Base-by-base conservation (phyloP, 257 asterid genomes). In the Gynochthodes officinalis region DNA sequence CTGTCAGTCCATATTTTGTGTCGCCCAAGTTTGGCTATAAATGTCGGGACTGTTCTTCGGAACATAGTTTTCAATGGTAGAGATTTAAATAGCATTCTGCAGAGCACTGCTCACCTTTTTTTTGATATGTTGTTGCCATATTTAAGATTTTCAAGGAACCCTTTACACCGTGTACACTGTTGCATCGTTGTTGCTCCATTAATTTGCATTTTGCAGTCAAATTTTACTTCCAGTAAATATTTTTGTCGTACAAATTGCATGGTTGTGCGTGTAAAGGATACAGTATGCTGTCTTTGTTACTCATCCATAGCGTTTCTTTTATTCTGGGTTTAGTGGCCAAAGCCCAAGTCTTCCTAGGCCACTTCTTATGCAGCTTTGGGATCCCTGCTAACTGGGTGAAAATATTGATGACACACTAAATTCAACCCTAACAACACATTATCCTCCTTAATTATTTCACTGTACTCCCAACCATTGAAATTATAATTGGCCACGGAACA, bases 231-330 rank as follows among this genome's bases (percentile, higher is more conserved):
- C 19, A 19, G 72, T 18, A 7, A 48, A 19, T 19, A 10, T 8
- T 35, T 49, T n/a, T 12, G 48, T 21, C 62, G 72, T 68, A 68
- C 72, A 35, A n/a, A 68, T 69, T 52, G 63, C 73, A 25, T 52
- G 73, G 50, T 69, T 69, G 73, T 69, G 50, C 63, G 63, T 52
- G 73, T 4, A 52, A 52, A 50, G 62, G 19, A 33, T 67, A 19
- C 72, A 18, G 46, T 15, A n/a, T 68, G 44, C 44, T 25, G 61
- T 18, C 62, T 49, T n/a, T 49, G 72, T 15, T n/a, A 5, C 32
- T 68, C 61, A 67, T 67, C 18, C 9, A 48, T 61, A 4, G 30
- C 68, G 3, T 63, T 39, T 37, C 67, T 11, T 21, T 50, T 0
- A 50, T 16, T 50, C 1, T 19, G 25, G 8, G 57, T 50, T 50